Conservation (phyloP, 139 green algal species). For the Chlorella sp. region DNA sequence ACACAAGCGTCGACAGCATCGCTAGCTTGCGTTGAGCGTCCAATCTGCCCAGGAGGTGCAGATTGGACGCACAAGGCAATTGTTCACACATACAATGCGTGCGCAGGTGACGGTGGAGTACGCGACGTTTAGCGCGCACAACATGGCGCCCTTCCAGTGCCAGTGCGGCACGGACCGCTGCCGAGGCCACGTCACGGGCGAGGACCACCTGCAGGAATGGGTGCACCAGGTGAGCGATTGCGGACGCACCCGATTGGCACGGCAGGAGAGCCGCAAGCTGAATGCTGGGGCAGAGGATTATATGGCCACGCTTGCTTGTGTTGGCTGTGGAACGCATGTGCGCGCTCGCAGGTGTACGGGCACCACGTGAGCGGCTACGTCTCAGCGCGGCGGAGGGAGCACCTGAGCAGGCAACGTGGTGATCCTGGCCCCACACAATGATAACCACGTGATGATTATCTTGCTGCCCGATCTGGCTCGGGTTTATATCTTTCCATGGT, state of each 20-base stretch:
- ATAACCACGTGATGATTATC: no score
- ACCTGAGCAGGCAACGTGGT: no score
- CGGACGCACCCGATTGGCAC: no score
- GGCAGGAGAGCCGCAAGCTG: neutral
- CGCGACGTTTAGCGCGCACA: constrained; percentile 11
- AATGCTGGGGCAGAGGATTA: neutral
- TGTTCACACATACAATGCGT: no score
- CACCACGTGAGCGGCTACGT: neutral
- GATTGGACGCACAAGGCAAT: no score
- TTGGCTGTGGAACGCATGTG: neutral
- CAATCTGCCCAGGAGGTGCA: no score
- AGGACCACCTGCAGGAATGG: neutral
- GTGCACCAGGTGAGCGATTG: neutral
- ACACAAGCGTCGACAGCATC: no score
- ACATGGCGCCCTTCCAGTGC: constrained; percentile 20
- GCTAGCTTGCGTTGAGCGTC: no score
- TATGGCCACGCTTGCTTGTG: neutral
- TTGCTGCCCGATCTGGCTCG: no score
- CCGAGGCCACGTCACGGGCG: neutral
- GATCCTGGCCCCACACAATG: no score
- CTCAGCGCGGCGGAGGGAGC: no score
- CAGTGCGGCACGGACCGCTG: neutral
- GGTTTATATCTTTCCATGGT: no score
- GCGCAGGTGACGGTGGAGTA: constrained; percentile 15
- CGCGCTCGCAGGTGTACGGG: neutral